Conservation (phyloP, 345 rosid genomes). For the Euphorbia lathyris region DNA sequence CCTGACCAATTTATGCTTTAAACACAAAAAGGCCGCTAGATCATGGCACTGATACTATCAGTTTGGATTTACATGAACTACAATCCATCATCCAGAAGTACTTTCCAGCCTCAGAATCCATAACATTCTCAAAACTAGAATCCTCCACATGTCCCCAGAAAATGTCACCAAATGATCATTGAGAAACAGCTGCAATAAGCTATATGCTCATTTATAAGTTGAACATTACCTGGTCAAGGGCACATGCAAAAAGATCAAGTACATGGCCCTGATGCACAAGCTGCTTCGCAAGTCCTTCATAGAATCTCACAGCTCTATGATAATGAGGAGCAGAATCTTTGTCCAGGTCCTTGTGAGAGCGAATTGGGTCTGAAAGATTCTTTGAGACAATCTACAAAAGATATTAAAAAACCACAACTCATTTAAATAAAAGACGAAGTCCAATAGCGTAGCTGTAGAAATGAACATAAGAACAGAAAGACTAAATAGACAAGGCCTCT, state of each 20-base stretch:
- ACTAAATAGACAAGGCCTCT: background rate
- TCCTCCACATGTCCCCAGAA: background rate
- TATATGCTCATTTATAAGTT: background rate
- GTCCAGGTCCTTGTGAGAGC: conserved; percentile 92
- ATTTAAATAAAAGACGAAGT: background rate
- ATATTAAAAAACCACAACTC: background rate
- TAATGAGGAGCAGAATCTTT: conserved; percentile 78
- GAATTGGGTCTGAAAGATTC: conserved; percentile 85
- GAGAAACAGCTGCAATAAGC: background rate
- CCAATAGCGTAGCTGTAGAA: background rate
- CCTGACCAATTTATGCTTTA: background rate
- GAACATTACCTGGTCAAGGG: conserved; percentile 77
- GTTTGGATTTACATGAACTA: background rate
- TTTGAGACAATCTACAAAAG: conserved; percentile 69
- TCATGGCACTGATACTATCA: background rate
- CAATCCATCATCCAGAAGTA: background rate
- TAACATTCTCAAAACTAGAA: conserved; percentile 5
- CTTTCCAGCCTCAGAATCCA: background rate
- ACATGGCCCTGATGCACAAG: conserved; percentile 98
- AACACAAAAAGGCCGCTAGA: background rate
- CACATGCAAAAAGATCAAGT: conserved; percentile 92
- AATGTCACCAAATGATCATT: background rate
- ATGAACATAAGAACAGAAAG: background rate
- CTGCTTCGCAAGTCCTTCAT: conserved; percentile 75
- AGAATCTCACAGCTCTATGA: conserved; percentile 78